A percentile compares a stretch with the other conserved stretches of the same genome.
Conservation (phyloP, 2,329 filamentous ascomycete species). For the Alternaria arborescens region DNA sequence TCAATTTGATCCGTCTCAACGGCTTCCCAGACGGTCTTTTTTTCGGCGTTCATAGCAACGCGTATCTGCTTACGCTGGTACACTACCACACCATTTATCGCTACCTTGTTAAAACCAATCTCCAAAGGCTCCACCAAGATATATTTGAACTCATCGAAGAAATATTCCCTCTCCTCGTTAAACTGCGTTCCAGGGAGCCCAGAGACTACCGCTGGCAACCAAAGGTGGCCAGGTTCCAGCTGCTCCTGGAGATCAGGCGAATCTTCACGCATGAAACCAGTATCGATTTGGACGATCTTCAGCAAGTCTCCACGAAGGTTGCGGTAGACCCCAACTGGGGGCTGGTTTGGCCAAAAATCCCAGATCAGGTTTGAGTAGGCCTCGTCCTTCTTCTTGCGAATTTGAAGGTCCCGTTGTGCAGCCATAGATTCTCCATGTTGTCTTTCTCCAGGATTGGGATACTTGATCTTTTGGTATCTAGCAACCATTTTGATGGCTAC, state of each 20-base stretch:
- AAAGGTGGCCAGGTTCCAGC: background rate
- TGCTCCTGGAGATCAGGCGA: background rate
- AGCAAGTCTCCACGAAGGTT: background rate
- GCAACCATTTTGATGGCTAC: conserved; percentile 3
- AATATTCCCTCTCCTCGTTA: background rate
- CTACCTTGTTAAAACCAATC: background rate
- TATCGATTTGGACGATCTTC: background rate
- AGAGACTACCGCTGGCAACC: background rate
- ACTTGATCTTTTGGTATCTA: conserved; percentile 10
- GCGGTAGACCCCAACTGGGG: background rate
- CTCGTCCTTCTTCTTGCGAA: background rate
- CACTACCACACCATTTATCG: background rate
- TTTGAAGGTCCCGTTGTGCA: background rate
- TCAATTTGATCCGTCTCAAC: background rate
- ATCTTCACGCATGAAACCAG: background rate
- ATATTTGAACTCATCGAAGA: background rate
- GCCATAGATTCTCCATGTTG: background rate
- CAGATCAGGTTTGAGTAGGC: background rate
- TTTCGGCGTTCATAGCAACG: background rate
- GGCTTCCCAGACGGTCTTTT: background rate
- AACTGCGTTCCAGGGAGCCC: background rate
- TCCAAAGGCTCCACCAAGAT: background rate
- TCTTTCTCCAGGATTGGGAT: background rate
- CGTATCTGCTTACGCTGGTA: background rate
- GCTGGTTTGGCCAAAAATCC: background rate